phyloP scores from a whole-genome alignment of 345 rosid species.

The Fremontodendron californicum region DNA sequence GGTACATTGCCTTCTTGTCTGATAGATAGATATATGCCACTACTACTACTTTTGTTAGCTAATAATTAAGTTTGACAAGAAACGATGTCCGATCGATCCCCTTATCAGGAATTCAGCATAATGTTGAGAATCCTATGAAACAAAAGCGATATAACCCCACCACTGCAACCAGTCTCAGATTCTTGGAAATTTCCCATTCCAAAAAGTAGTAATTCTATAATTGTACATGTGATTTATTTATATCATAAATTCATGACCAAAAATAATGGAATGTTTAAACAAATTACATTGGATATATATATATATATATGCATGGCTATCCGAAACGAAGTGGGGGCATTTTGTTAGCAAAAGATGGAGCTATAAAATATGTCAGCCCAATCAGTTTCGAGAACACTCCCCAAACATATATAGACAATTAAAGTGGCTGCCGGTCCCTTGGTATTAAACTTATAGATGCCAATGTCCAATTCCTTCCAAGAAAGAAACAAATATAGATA shows the following conservation, averaged over 20 bases:
- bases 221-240: neutral
- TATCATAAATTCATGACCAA: neutral
- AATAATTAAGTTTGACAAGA: neutral
- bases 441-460: neutral
- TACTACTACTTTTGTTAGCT: neutral
- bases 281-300: too few species aligned
- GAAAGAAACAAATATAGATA: neutral
- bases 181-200: constrained; percentile 27
- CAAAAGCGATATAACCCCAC: constrained; percentile 13
- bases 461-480: neutral
- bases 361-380: neutral
- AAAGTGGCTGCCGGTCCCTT: neutral
- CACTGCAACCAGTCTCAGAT: neutral
- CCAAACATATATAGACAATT: constrained; percentile 1
- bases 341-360: neutral
- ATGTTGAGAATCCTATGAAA: neutral
- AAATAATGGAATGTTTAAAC: neutral
- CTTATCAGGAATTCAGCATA: neutral
- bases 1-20: neutral
- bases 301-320: neutral
- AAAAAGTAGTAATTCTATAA: neutral
- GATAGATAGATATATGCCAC: neutral
- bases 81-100: neutral
- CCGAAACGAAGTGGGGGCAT: neutral
- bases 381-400: neutral